A percentile compares a stretch with the other conserved stretches of the same genome.
phyloP scores from a whole-genome alignment of 129 eudicot species.

The Calendula officinalis region DNA sequence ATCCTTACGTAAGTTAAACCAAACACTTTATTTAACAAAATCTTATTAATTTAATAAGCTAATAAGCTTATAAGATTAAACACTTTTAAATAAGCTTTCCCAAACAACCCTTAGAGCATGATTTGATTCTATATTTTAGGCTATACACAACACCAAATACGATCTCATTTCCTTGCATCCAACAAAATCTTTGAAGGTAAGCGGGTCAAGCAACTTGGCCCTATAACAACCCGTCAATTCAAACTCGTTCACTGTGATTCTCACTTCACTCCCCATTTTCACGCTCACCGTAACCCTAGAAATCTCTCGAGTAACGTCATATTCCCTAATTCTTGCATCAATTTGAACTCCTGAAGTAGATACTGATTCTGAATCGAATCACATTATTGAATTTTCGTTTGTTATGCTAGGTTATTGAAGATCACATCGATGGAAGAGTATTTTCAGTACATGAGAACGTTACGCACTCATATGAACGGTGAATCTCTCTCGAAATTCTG shows the following conservation, averaged over 20 bases:
- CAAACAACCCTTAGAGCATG: no score
- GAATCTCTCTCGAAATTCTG: slow-evolving; percentile 14
- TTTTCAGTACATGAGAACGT: slow-evolving; percentile 69
- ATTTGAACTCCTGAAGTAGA: no score
- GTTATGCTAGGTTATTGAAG: slow-evolving; percentile 13
- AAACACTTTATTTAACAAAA: no score
- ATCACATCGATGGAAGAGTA: slow-evolving; percentile 63
- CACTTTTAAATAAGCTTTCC: no score
- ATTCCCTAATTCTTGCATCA: neutral
- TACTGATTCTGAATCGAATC: slow-evolving; percentile 9
- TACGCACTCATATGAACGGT: slow-evolving; percentile 91
- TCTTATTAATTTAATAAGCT: no score
- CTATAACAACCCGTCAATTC: slow-evolving; percentile 1
- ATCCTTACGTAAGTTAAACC: no score
- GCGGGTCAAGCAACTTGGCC: neutral
- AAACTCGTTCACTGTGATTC: slow-evolving; percentile 8
- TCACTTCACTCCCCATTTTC: slow-evolving; percentile 1
- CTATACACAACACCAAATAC: no score
- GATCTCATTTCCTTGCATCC: no score
- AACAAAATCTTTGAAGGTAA: no score
- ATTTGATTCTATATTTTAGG: no score
- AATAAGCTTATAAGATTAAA: no score
- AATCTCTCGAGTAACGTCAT: neutral
- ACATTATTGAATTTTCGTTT: neutral
- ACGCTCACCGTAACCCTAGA: slow-evolving; percentile 18